These are phyloP conservation scores for Wickerhamiella dianesei DNA, from an alignment of 805 yeast species.

Conservation along the genomic window DNA sequence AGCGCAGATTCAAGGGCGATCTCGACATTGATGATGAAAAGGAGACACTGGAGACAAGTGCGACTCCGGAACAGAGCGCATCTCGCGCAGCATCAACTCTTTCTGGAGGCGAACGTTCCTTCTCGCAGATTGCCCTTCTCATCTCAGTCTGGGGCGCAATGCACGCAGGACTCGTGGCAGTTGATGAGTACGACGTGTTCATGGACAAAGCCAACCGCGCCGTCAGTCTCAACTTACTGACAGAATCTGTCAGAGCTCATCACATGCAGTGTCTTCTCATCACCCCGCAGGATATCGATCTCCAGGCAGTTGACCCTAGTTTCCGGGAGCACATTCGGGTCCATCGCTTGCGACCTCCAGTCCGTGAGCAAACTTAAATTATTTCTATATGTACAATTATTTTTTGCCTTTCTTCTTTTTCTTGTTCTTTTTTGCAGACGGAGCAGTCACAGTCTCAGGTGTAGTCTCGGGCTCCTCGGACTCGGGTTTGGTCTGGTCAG, in stretches of 20 bases:
- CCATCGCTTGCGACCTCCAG: constrained; percentile 25
- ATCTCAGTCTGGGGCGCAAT: constrained; percentile 87
- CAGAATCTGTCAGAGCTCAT: constrained; percentile 49
- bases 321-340: constrained; percentile 34
- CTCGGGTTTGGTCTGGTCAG: too few species aligned
- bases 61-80: constrained; percentile 23
- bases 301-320: constrained; percentile 42
- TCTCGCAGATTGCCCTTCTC: constrained; percentile 76
- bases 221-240: constrained; percentile 60
- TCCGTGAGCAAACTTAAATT: not conserved
- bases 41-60: constrained; percentile 18
- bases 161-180: constrained; percentile 74
- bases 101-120: constrained; percentile 96
- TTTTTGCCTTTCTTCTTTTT: constrained; percentile 3
- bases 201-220: constrained; percentile 91
- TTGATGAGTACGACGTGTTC: constrained; percentile 92
- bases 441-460: not conserved
- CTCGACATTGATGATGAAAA: constrained; percentile 44
- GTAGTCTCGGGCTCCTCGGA: not conserved
- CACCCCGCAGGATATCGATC: constrained; percentile 80
- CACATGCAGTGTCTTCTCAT: constrained; percentile 81
- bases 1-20: constrained; percentile 60
- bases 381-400: not conserved
- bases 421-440: constrained; percentile 7
- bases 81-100: constrained; percentile 65